A percentile compares a stretch with the other conserved stretches of the same genome.
These are phyloP conservation scores for Corchorus olitorius DNA, from an alignment of 345 rosid species.

Conservation along the genomic window DNA sequence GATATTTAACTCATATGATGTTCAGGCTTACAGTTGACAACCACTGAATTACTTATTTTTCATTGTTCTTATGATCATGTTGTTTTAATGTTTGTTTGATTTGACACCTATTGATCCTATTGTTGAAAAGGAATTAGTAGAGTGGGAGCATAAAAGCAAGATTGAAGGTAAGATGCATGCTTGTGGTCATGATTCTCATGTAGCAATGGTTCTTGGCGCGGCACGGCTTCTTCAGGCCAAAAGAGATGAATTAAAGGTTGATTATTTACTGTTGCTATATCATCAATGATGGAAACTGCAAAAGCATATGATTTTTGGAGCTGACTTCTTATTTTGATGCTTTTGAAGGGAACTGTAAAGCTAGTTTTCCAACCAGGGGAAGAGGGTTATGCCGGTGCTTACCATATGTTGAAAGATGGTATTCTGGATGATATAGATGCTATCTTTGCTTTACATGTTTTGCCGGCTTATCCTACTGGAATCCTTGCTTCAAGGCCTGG, in stretches of 20 bases:
- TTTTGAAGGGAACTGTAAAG: constrained; percentile 58
- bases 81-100: background rate
- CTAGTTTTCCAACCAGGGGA: constrained; percentile 84
- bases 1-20: background rate
- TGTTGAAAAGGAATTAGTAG: constrained; percentile 56
- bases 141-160: constrained; percentile 73
- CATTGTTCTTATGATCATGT: background rate
- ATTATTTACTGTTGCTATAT: background rate
- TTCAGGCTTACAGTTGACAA: background rate
- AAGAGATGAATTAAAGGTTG: constrained; percentile 52
- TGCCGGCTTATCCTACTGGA: constrained; percentile 50
- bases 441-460: constrained; percentile 56
- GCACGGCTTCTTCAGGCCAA: constrained; percentile 60
- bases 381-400: constrained; percentile 69
- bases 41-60: background rate
- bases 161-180: constrained; percentile 72
- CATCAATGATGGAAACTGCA: background rate
- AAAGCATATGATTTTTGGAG: background rate
- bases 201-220: constrained; percentile 75
- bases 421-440: constrained; percentile 55
- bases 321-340: background rate
- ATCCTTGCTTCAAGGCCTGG: constrained; percentile 59
- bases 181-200: constrained; percentile 78
- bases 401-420: constrained; percentile 62
- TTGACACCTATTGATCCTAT: background rate